Evolutionary conservation across 2,329 filamentous ascomycete species (phyloP).

Genomic region (Decorospora gaudefroyi): DNA sequence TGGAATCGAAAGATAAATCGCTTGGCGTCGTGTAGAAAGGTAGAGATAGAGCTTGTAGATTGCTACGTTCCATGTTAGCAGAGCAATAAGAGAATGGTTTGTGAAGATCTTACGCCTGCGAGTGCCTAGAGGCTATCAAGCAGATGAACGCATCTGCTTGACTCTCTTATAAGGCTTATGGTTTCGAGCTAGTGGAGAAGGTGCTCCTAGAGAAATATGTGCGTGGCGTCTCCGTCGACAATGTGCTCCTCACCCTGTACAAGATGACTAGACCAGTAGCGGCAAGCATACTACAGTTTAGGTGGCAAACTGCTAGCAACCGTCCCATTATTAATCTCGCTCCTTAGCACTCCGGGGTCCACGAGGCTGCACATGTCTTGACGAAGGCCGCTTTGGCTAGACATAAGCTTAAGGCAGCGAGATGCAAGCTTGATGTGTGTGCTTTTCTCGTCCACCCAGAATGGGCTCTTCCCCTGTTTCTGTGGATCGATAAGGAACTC

Average conservation of each 20-base stretch:
- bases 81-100: constrained; percentile 4
- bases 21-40: constrained; percentile 38
- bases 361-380: constrained; percentile 43
- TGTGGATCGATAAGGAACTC: constrained; percentile 33
- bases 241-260: constrained; percentile 22
- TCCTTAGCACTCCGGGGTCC: constrained; percentile 8
- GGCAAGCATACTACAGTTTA: constrained; percentile 44
- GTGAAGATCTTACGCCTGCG: constrained; percentile 9
- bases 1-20: constrained; percentile 40
- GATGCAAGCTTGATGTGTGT: constrained; percentile 40
- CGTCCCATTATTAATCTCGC: constrained; percentile 14
- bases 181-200: constrained; percentile 54
- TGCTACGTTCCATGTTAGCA: constrained; percentile 15
- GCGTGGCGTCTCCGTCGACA: constrained; percentile 28
- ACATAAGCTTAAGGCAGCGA: constrained; percentile 48
- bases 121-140: constrained; percentile 20
- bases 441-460: constrained; percentile 44
- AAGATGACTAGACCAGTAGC: constrained; percentile 43
- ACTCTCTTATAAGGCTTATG: constrained; percentile 42
- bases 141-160: constrained; percentile 29
- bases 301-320: constrained; percentile 14
- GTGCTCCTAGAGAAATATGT: constrained; percentile 46
- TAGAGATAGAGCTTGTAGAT: constrained; percentile 10
- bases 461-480: constrained; percentile 32
- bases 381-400: constrained; percentile 28